Evolutionary conservation across 257 asterid species (phyloP), one percentile per base, ranked within the genome.

Genomic region (Solanum gracilifrons): DNA sequence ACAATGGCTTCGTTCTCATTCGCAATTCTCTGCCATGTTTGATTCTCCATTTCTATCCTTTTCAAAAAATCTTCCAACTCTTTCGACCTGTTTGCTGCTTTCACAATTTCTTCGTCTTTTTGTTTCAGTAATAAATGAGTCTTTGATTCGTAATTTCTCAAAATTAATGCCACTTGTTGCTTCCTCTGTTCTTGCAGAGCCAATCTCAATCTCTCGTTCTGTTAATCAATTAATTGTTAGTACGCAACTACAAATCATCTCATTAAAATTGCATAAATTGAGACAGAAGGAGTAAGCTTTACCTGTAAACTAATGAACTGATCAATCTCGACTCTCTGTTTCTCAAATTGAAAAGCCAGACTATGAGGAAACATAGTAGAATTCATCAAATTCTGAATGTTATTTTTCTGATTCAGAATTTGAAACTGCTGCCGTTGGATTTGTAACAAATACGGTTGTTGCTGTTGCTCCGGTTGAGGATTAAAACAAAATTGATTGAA

Each of bases 121-220:
- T 92, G 93, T 39, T 82, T 85, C 7, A 80, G 68, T 33, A 95
- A 9, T 6, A 85, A 64, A 68, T 88, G 92, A 11, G 91, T 58
- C 91, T 85, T 92, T 41, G 94, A 15, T 92, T 95, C 98, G 87
- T 87, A 91, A 41, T 79, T 91, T 85, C 88, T 93, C 60, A 93
- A 21, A 1, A 95, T 16, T 3, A 87, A 15, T 1, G 89, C 39
- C 4, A 79, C 5, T 51, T 93, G 94, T 27, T 88, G 95, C 83
- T 82, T 93, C 48, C 92, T 86, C 35, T 96, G 95, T 46, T 92
- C 98, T 46, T 91, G 93, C 15, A 96, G 21, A 6, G 90, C 91
- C 88, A 88, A 75, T 86, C 94, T 92, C 89, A 94, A 74, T 55
- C 93, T 90, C 89, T 96, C 99, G 21, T 85, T 93, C 98, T 96